Evolutionary conservation across 352 stramenopile species (phyloP).

Genomic region (Pythium rishiriense): DNA sequence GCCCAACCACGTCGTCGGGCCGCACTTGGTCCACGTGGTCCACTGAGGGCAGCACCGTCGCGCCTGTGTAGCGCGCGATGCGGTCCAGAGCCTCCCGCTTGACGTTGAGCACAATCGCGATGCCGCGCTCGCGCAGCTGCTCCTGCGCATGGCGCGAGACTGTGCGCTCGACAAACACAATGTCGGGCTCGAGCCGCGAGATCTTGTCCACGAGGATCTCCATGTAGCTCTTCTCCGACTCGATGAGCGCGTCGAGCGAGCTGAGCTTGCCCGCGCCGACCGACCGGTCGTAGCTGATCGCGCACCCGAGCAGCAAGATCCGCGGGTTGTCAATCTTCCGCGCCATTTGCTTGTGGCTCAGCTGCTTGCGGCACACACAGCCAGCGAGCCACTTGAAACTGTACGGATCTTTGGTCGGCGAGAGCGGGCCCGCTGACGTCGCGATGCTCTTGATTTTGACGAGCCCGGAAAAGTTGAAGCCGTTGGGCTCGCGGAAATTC

Average conservation of each 20-base stretch:
- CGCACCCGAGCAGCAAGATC: slow-evolving; percentile 96
- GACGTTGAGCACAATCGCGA: slow-evolving; percentile 95
- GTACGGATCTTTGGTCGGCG: slow-evolving; percentile 57
- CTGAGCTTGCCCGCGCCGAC: slow-evolving; percentile 84
- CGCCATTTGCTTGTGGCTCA: slow-evolving; percentile 97
- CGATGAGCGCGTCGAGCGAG: slow-evolving; percentile 94
- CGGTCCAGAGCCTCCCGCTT: slow-evolving; percentile 90
- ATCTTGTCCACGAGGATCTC: slow-evolving; percentile 97
- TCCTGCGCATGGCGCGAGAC: slow-evolving; percentile 93
- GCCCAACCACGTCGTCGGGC: slow-evolving; percentile 53
- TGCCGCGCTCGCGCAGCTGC: slow-evolving; percentile 86
- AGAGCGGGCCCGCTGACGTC: slow-evolving; percentile 23
- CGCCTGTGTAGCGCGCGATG: slow-evolving; percentile 93
- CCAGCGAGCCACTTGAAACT: slow-evolving; percentile 95
- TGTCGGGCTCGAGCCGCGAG: slow-evolving; percentile 91
- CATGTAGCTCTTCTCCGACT: slow-evolving; percentile 97
- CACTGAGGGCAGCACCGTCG: slow-evolving; percentile 90
- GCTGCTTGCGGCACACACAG: slow-evolving; percentile 95
- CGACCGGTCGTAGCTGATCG: slow-evolving; percentile 96
- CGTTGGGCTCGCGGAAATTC: slow-evolving; percentile 69
- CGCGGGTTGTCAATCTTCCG: slow-evolving; percentile 91
- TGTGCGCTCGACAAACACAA: slow-evolving; percentile 93
- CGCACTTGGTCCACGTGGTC: slow-evolving; percentile 88
- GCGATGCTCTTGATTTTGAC: slow-evolving; percentile 88
- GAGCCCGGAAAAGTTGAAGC: slow-evolving; percentile 79